Conservation (phyloP, 2,329 filamentous ascomycete species). For the Fusarium papillatum region DNA sequence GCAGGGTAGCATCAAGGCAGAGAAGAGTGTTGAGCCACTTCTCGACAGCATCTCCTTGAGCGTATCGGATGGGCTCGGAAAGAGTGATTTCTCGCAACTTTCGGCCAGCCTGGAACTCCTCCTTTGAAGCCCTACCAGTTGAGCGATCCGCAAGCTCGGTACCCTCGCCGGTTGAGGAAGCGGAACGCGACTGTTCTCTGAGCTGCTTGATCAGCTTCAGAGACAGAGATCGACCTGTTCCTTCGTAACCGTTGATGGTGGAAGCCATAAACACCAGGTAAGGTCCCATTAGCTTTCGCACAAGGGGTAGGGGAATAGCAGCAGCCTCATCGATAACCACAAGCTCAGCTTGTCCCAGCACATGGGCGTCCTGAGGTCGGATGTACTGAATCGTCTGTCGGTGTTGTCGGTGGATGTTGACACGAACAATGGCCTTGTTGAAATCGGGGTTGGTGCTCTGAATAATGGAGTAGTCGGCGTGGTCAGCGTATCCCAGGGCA, state of each 20-base stretch:
- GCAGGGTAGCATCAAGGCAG: conserved; percentile 92
- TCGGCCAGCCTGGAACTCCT: conserved; percentile 76
- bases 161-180: conserved; percentile 66
- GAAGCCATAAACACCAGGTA: conserved; percentile 99
- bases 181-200: conserved; percentile 87
- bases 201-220: conserved; percentile 98
- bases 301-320: conserved; percentile 93
- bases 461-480: conserved; percentile 97
- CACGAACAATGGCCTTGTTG: conserved; percentile 98
- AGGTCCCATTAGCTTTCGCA: conserved; percentile 94
- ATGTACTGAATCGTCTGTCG: conserved; percentile 99
- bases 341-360: conserved; percentile 93
- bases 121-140: conserved; percentile 80
- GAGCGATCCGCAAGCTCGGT: conserved; percentile 82
- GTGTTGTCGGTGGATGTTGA: conserved; percentile 95
- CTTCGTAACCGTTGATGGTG: conserved; percentile 99
- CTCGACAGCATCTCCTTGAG: conserved; percentile 90
- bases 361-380: conserved; percentile 94
- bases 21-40: conserved; percentile 96
- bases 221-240: conserved; percentile 93
- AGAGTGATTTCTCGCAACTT: conserved; percentile 93
- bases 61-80: conserved; percentile 94
- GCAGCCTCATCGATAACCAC: conserved; percentile 98
- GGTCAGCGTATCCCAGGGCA: conserved; percentile 91
- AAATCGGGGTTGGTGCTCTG: conserved; percentile 99